Evolutionary conservation across 2,329 filamentous ascomycete genomes (phyloP), one percentile per base, ranked within the genome.

Genomic region (Tolypocladium inflatum): DNA sequence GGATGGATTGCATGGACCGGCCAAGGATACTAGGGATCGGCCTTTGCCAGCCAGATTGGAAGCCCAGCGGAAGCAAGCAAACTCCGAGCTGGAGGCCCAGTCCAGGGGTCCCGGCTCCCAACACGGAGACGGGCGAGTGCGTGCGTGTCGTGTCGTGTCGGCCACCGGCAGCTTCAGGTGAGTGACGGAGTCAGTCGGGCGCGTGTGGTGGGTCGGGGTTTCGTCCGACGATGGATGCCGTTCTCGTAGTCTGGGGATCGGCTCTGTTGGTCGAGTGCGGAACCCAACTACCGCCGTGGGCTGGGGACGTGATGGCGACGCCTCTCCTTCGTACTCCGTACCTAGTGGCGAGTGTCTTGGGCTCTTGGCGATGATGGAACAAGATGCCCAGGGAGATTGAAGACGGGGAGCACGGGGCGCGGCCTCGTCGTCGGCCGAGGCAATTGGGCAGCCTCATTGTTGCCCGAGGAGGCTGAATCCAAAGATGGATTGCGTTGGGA

Each of bases 1-100:
- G 56, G 52, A 55, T 51, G 51, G 37, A 51, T 54, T 57, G 58
- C 58, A 57, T 42, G 55, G 55, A 55, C 58, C 55, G 57, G 55
- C 37, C 55, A 37, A 21, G 42, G 19, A 52, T 30, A 39, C 9
- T 23, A 19, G 54, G 23, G 37, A 13, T 41, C n/a, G 37, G 4
- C 39, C 26, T 50, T 26, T 51, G 23, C 23, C 33, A 26, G 23
- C 53, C 19, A 42, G 53, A 39, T 42, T 43, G 38, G 42, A 55
- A 30, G 52, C 33, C 30, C 43, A 41, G 55, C 54, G 26, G 39
- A 35, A n/a, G 37, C 54, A 7, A 15, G 48, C 54, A 55, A 45
- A n/a, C 8, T 43, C 23, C 4, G 10, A 21, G 30, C 48, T 52
- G 10, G 48, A 35, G 19, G 30, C 48, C 48, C 48, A 21, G 30